Percentiles rank a stretch among this genome's conserved stretches.
Evolutionary conservation across 1,139 yeast species (phyloP).

Genomic region (Suhomyces taliae): DNA sequence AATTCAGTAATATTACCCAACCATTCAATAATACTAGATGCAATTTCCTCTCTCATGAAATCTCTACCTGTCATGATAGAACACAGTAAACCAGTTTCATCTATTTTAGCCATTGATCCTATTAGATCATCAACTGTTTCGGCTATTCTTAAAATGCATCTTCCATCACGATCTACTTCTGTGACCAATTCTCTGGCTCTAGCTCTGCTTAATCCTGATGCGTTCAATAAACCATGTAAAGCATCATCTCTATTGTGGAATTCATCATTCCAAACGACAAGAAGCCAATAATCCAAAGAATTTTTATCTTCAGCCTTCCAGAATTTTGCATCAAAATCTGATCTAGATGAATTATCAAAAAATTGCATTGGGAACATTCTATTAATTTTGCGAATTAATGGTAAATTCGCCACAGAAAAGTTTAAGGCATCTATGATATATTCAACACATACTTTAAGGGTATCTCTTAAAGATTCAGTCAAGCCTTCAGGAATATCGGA

Average conservation of each 20-base stretch:
- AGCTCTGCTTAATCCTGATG: slow-evolving; percentile 25
- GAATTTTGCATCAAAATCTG: slow-evolving; percentile 33
- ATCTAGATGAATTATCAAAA: slow-evolving; percentile 21
- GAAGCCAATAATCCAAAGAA: slow-evolving; percentile 35
- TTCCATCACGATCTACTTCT: slow-evolving; percentile 35
- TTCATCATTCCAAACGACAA: slow-evolving; percentile 75
- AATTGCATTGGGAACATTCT: slow-evolving; percentile 13
- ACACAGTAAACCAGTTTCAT: slow-evolving; percentile 55
- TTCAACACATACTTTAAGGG: slow-evolving; percentile 44
- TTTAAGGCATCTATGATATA: slow-evolving; percentile 50
- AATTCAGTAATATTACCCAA: slow-evolving; percentile 39
- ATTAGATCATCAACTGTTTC: slow-evolving; percentile 20
- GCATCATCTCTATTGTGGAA: slow-evolving; percentile 58
- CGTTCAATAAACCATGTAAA: slow-evolving; percentile 38
- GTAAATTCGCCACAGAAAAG: slow-evolving; percentile 35
- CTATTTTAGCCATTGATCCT: slow-evolving; percentile 33
- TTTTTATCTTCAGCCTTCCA: slow-evolving; percentile 31
- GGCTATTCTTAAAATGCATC: slow-evolving; percentile 27
- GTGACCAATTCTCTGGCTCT: slow-evolving; percentile 35
- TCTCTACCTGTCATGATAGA: slow-evolving; percentile 52
- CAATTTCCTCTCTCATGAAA: slow-evolving; percentile 47
- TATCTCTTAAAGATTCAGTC: slow-evolving; percentile 20
- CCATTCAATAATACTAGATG: slow-evolving; percentile 50
- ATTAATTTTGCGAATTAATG: slow-evolving; percentile 31
- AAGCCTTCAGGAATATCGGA: slow-evolving; percentile 11